Percentiles rank a stretch among this genome's conserved stretches.
Conservation (phyloP, 345 rosid genomes). For the Aquilaria yunnanensis region DNA sequence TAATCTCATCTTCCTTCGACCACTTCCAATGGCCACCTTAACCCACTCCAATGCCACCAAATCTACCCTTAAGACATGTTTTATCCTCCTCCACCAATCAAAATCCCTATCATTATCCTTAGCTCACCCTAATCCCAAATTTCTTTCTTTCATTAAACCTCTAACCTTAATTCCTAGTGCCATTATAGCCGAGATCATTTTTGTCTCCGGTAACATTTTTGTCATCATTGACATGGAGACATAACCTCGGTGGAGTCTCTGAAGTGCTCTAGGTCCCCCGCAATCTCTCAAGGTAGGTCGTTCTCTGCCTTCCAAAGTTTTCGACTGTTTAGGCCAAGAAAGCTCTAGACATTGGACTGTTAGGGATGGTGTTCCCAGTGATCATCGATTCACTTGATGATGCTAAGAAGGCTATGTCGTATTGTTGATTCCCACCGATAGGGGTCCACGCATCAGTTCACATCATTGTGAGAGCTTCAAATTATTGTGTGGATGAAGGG, state of each 20-base stretch:
- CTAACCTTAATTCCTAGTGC: constrained; percentile 2
- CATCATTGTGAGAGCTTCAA: constrained; percentile 69
- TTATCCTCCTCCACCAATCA: constrained; percentile 24
- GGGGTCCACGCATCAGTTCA: constrained; percentile 88
- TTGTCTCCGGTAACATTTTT: constrained; percentile 76
- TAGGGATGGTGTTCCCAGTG: constrained; percentile 93
- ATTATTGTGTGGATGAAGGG: constrained; percentile 78
- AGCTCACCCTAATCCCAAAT: constrained; percentile 68
- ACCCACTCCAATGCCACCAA: not conserved
- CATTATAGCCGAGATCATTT: constrained; percentile 79
- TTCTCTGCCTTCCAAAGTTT: constrained; percentile 72
- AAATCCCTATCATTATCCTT: constrained; percentile 67
- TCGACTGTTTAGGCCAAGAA: constrained; percentile 74
- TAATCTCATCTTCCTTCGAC: constrained; percentile 2
- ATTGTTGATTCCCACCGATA: constrained; percentile 67
- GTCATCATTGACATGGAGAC: constrained; percentile 90
- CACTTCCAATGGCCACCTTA: constrained; percentile 7
- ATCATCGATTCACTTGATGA: constrained; percentile 49
- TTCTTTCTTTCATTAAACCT: constrained; percentile 60
- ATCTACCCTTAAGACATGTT: constrained; percentile 7
- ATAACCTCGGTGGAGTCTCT: constrained; percentile 79
- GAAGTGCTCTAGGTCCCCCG: constrained; percentile 63
- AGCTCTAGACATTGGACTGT: constrained; percentile 87
- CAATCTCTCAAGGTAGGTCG: constrained; percentile 59
- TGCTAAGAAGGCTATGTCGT: constrained; percentile 66